phyloP scores from a whole-genome alignment of 257 asterid genomes.

The Echites panduratus region DNA sequence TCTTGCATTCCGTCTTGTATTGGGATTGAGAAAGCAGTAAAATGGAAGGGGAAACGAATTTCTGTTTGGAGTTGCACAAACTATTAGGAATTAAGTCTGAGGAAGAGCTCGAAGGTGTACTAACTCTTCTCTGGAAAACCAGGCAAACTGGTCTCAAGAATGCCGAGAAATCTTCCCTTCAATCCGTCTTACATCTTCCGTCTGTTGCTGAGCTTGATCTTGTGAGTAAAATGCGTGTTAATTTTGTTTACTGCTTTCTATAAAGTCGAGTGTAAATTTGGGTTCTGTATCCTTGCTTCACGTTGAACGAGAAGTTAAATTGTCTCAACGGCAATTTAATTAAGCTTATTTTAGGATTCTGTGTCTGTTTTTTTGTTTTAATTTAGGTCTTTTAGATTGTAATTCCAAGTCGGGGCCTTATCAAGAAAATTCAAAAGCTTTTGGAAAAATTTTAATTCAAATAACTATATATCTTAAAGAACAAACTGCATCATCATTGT shows the following conservation, averaged over 20 bases:
- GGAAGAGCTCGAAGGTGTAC: constrained; percentile 32
- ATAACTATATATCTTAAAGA: neutral
- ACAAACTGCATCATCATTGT: neutral
- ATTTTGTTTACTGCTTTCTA: neutral
- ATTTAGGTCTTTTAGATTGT: neutral
- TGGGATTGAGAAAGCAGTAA: neutral
- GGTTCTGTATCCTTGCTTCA: neutral
- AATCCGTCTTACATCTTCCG: constrained; percentile 31
- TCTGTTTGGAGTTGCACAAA: constrained; percentile 32
- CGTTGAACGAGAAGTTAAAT: neutral
- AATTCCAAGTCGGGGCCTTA: neutral
- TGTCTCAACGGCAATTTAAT: neutral
- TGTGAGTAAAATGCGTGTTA: constrained; percentile 19
- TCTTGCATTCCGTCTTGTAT: neutral
- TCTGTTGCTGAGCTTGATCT: constrained; percentile 31
- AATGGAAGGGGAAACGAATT: constrained; percentile 14
- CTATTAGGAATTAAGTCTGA: constrained; percentile 33
- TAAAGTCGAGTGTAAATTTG: neutral
- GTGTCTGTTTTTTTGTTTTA: too few species aligned
- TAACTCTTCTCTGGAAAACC: constrained; percentile 38
- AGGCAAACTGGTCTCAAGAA: constrained; percentile 33
- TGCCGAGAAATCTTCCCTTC: constrained; percentile 28
- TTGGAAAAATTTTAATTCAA: neutral
- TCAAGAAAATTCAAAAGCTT: too few species aligned
- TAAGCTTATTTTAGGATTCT: neutral